Percentiles rank a stretch among this genome's conserved stretches.
These are phyloP conservation scores for Aspergillus sojae DNA, from an alignment of 2,329 filamentous ascomycete genomes.

Conservation along the genomic window DNA sequence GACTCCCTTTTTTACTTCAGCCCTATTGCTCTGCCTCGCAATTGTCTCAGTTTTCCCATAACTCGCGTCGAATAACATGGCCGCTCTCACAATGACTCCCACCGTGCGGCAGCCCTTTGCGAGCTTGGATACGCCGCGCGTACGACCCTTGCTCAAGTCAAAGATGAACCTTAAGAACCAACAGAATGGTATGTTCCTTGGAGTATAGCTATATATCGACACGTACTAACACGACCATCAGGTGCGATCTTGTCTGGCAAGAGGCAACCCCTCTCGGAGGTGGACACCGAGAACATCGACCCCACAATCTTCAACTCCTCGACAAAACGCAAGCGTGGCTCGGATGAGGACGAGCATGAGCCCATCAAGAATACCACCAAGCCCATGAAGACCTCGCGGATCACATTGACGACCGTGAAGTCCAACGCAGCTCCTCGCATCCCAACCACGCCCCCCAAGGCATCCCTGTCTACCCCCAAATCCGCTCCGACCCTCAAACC, in stretches of 20 bases:
- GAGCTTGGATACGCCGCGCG: conserved; percentile 34
- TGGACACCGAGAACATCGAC: conserved; percentile 62
- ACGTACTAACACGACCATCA: conserved; percentile 14
- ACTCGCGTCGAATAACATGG: conserved; percentile 27
- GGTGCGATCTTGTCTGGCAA: conserved; percentile 21
- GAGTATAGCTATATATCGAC: not conserved
- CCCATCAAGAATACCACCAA: conserved; percentile 44
- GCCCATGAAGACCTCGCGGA: conserved; percentile 53
- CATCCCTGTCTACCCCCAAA: conserved; percentile 41
- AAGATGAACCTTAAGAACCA: conserved; percentile 38
- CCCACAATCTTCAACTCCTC: conserved; percentile 55
- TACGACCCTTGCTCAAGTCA: conserved; percentile 35
- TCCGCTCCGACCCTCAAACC: conserved; percentile 66
- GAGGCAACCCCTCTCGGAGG: conserved; percentile 22
- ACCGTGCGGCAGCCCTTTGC: conserved; percentile 39
- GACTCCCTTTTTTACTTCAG: not conserved
- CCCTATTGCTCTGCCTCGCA: conserved; percentile 1
- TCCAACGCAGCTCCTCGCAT: conserved; percentile 23
- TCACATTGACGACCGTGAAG: conserved; percentile 33
- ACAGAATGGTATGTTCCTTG: conserved; percentile 31
- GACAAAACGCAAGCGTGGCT: conserved; percentile 46
- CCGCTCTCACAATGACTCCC: conserved; percentile 39
- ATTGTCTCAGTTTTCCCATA: conserved; percentile 1
- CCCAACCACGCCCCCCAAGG: conserved; percentile 28
- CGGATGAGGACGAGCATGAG: conserved; percentile 34